Evolutionary conservation across 345 rosid genomes (phyloP), one percentile per base, ranked within the genome.

Genomic region (Nephelium lappaceum): DNA sequence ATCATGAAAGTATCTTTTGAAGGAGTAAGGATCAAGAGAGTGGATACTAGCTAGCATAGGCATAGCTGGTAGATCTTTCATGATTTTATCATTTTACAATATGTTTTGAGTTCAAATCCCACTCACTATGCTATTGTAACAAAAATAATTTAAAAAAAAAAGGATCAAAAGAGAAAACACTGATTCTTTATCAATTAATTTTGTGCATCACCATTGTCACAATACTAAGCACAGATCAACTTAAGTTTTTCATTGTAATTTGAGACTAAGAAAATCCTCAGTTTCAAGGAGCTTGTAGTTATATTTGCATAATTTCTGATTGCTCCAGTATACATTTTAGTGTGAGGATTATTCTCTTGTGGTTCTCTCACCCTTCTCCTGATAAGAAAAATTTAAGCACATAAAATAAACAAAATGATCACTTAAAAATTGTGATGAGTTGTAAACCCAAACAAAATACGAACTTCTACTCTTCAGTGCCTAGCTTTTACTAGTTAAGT

Each of bases 291-390:
- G 15, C 57, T 11, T 51, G 16, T 51, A 51, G 7, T 51, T 51
- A 15, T 51, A 11, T 51, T 15, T 51, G 5, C 57, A 51, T 9
- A 51, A 11, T 15, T 8, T 11, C 57, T 51, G 55, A 15, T 51
- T 51, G 14, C 57, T 51, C 12, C 4, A 45, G 12, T 31, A 31
- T 41, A 41, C 43, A 41, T 6, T 41, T 10, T 27, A 14, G 38
- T 69, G 38, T 69, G 36, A 31, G 36, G 36, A 31, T 3, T 31
- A 31, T 31, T 31, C 36, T 31, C 36, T 31, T 31, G 36, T 31
- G 36, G 21, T n/a, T 69, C 73, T 69, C 57, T 45, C 21, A 45
- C n/a, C 73, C n/a, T 69, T 45, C 24, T 24, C 73, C 12, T 24
- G 21, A 57, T 19, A 47, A n/a, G 39, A 45, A 69, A 69, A 6